Base-by-base conservation (phyloP, 2,329 filamentous ascomycete genomes). In the Stemphylium vesicarium region DNA sequence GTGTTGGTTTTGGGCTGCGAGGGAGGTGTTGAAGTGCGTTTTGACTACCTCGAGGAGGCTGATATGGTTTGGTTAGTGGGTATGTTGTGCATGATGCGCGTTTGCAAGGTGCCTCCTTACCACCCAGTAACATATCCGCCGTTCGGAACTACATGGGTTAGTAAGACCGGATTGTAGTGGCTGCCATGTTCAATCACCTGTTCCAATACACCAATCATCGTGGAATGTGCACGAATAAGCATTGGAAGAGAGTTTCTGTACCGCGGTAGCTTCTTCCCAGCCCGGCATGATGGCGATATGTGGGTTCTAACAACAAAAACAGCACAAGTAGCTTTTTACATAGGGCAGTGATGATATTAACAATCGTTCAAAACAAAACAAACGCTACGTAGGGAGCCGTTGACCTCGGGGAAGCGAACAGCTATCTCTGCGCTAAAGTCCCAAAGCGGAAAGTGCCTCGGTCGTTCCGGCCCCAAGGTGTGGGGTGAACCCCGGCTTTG, bases 81-180 rank as follows among this genome's bases (percentile, higher is more conserved):
- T 12, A 13, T 22, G 40, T 46, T 16, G 15, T 15, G 12, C 15
- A 43, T 7, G 10, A 18, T 22, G 12, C n/a, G 18, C 12, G 13
- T 10, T 22, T 9, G 16, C 37, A 22, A 41, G 36, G 29, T 11
- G 18, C 10, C 13, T 33, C 15, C 48, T 51, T 37, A 56, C 53
- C 53, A 79, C 0, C 85, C 81, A 9, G 87, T 87, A 13, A 89
- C 84, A 64, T 88, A 89, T 53, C 88, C 88, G 47, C 88, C 88
- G 71, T 91, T 87, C 5, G 88, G 88, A 11, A 91, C 88, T 88
- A 66, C 32, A 40, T 48, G 36, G 26, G 7, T 57, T 55, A 51
- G 50, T 43, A 42, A 39, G 38, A 36, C 12, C n/a, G 29, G 16
- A 12, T 20, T 32, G n/a, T 18, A 24, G n/a, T n/a, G 18, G 37